Evolutionary conservation across 306 rosid species (phyloP).

Genomic region (Geum urbanum): DNA sequence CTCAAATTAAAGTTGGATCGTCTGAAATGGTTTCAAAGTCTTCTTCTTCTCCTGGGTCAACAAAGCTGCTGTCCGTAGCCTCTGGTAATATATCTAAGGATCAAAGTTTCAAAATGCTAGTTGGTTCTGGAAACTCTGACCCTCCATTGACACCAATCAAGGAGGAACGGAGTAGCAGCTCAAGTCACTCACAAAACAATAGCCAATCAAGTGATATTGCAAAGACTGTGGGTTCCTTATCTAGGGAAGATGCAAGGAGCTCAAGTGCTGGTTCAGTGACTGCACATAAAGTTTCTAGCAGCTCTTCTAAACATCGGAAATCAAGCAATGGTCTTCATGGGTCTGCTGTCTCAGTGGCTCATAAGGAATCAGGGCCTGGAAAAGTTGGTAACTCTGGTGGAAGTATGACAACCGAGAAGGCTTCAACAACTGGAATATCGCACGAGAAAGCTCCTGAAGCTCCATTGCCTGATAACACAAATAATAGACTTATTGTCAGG

Average conservation of each 20-base stretch:
- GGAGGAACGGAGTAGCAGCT: constrained; percentile 86
- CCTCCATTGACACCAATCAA: constrained; percentile 49
- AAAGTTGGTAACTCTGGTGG: constrained; percentile 46
- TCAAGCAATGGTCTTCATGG: constrained; percentile 65
- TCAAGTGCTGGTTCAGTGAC: constrained; percentile 66
- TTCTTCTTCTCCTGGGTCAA: constrained; percentile 46
- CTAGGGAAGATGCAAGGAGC: constrained; percentile 80
- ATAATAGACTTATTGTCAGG: constrained; percentile 48
- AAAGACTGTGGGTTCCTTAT: constrained; percentile 46
- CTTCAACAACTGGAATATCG: constrained; percentile 23
- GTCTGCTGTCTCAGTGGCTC: constrained; percentile 42
- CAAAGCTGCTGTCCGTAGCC: constrained; percentile 29
- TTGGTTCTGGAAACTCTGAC: constrained; percentile 45
- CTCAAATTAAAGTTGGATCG: constrained; percentile 41
- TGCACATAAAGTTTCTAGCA: constrained; percentile 42
- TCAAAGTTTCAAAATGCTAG: constrained; percentile 54
- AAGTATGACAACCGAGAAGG: constrained; percentile 27
- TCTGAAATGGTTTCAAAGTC: constrained; percentile 51
- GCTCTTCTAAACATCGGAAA: constrained; percentile 61
- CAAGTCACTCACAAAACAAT: constrained; percentile 88
- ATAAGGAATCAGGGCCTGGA: constrained; percentile 45
- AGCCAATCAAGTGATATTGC: constrained; percentile 76
- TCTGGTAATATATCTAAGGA: constrained; percentile 30
- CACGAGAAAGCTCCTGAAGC: constrained; percentile 40
- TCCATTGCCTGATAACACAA: not conserved